Conservation (phyloP, 139 green algal species). For the Chlamydomonas sphaeroides region DNA sequence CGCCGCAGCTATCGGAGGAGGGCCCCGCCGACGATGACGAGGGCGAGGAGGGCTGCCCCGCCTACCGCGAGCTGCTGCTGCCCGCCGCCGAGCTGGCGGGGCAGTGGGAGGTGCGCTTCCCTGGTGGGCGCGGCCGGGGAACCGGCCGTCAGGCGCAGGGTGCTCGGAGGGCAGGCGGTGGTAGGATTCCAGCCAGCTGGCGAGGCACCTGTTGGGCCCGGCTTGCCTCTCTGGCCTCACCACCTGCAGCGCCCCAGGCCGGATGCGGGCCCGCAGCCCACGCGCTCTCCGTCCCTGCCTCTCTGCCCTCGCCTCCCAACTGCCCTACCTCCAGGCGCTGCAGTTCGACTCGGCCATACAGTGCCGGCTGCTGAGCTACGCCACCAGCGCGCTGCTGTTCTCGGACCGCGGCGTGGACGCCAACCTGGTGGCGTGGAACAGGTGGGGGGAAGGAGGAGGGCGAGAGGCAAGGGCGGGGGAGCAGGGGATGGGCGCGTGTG, state of each 20-base stretch:
- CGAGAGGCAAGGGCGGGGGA: too few relatives aligned
- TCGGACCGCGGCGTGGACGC: conserved; percentile 76
- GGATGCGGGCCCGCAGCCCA: too few relatives aligned
- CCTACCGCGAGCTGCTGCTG: conserved; percentile 83
- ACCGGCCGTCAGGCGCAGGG: too few relatives aligned
- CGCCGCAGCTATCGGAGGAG: conserved; percentile 73
- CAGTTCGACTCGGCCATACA: conserved; percentile 71
- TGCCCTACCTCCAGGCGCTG: not conserved
- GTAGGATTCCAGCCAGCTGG: too few relatives aligned
- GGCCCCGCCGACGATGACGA: conserved; percentile 82
- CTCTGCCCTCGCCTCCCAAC: too few relatives aligned
- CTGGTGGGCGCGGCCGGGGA: not conserved
- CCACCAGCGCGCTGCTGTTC: conserved; percentile 89
- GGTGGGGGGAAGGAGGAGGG: too few relatives aligned
- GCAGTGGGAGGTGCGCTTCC: conserved; percentile 71
- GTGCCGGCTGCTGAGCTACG: conserved; percentile 84
- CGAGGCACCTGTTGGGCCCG: too few relatives aligned
- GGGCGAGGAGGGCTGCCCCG: conserved; percentile 71
- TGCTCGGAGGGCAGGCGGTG: too few relatives aligned
- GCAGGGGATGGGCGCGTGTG: too few relatives aligned
- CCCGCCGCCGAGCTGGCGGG: conserved; percentile 74
- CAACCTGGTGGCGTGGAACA: conserved; percentile 88
- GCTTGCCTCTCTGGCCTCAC: too few relatives aligned
- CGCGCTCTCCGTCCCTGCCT: too few relatives aligned
- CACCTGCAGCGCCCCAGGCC: too few relatives aligned